A percentile compares a stretch with the other conserved stretches of the same genome.
phyloP scores from a whole-genome alignment of 768 basidiomycete genomes.

The Kwoniella heveanensis region DNA sequence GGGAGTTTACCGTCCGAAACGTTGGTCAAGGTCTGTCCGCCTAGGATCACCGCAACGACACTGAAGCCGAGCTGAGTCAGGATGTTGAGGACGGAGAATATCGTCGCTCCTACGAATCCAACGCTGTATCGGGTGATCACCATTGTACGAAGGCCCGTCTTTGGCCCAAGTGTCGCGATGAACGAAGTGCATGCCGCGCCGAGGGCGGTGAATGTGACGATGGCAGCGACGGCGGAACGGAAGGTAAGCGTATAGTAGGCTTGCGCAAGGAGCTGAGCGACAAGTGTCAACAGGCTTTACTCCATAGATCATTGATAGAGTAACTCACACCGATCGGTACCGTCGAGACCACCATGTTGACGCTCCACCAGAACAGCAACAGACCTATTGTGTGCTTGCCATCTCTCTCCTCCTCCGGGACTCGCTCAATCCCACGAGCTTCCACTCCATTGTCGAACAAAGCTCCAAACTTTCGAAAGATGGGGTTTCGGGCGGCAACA shows the following conservation, averaged over 20 bases:
- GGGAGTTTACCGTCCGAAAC: slow-evolving; percentile 60
- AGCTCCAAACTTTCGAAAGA: slow-evolving; percentile 48
- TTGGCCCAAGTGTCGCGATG: slow-evolving; percentile 63
- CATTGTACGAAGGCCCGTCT: slow-evolving; percentile 64
- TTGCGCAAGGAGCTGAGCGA: slow-evolving; percentile 57
- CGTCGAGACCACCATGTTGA: slow-evolving; percentile 61
- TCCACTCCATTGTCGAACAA: slow-evolving; percentile 63
- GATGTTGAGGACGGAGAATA: slow-evolving; percentile 64
- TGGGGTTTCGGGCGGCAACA: slow-evolving; percentile 10
- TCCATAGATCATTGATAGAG: too few species aligned
- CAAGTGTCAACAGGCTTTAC: too few species aligned
- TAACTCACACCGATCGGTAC: slow-evolving; percentile 61
- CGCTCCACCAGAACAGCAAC: slow-evolving; percentile 58
- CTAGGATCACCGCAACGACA: slow-evolving; percentile 61
- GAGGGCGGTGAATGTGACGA: slow-evolving; percentile 60
- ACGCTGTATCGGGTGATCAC: slow-evolving; percentile 27
- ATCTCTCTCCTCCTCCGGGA: slow-evolving; percentile 62
- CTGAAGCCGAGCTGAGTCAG: slow-evolving; percentile 64
- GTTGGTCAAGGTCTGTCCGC: slow-evolving; percentile 61
- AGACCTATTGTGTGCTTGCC: slow-evolving; percentile 55
- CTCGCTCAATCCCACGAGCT: slow-evolving; percentile 63
- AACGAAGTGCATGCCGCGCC: slow-evolving; percentile 60
- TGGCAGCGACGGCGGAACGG: slow-evolving; percentile 60
- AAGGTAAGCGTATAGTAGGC: slow-evolving; percentile 62
- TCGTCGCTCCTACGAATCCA: slow-evolving; percentile 61